Percentiles rank a stretch among this genome's conserved stretches.
Evolutionary conservation across 108 stramenopile genomes (phyloP).

Genomic region (Bacterosira constricta): DNA sequence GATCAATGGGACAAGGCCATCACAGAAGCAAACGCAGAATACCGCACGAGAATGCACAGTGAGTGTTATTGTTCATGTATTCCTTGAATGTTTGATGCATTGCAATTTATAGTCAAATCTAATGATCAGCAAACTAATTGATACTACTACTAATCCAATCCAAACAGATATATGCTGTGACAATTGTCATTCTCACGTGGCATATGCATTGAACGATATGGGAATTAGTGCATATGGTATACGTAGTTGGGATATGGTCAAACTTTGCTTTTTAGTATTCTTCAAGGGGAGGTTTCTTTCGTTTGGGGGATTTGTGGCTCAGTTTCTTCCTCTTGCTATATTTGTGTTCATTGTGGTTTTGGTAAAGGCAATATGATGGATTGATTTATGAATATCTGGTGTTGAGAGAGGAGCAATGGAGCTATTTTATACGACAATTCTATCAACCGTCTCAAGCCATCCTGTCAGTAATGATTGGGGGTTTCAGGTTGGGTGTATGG

Average conservation of each 20-base stretch:
- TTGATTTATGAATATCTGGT: too few species aligned
- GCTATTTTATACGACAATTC: too few species aligned
- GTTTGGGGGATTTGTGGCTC: slow-evolving; percentile 53
- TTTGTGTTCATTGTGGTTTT: slow-evolving; percentile 47
- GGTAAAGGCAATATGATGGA: slow-evolving; percentile 30
- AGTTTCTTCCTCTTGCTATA: slow-evolving; percentile 71
- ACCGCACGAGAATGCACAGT: slow-evolving; percentile 93
- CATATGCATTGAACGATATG: slow-evolving; percentile 88
- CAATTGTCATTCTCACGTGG: slow-evolving; percentile 98
- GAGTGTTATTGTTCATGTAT: slow-evolving; percentile 97
- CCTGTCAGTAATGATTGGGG: too few species aligned
- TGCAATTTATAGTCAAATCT: slow-evolving; percentile 89
- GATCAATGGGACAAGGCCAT: slow-evolving; percentile 89
- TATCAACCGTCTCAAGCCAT: too few species aligned
- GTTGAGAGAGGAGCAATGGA: too few species aligned
- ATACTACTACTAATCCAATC: too few species aligned
- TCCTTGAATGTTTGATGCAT: slow-evolving; percentile 91
- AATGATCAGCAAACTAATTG: too few species aligned
- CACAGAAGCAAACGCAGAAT: slow-evolving; percentile 80
- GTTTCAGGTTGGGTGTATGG: too few species aligned
- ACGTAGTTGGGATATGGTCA: slow-evolving; percentile 94
- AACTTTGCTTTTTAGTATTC: slow-evolving; percentile 89
- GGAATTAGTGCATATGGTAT: slow-evolving; percentile 60
- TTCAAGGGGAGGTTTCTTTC: slow-evolving; percentile 81
- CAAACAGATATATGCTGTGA: slow-evolving; percentile 96